Evolutionary conservation across 129 eudicot species (phyloP), one percentile per base, ranked within the genome.

Genomic region (Flaveria sonorensis): DNA sequence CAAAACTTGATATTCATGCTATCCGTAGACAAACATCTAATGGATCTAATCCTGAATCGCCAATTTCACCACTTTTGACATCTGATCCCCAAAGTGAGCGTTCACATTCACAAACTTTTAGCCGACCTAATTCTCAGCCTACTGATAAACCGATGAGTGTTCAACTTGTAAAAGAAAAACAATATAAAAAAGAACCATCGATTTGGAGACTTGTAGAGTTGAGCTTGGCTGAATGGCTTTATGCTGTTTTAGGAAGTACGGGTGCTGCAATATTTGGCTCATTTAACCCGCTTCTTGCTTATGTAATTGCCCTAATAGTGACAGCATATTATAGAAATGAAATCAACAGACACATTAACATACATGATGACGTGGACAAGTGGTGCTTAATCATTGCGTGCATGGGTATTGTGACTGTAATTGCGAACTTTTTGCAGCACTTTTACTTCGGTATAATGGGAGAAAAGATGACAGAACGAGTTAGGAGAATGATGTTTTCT

Each of bases 391-490:
- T 93, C 69, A 90, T 93, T 66, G 94, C 97, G 4, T 81, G 92
- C 83, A 93, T 93, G 98, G 98, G 97, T 43, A 24, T 93, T 48
- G 98, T 93, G 63, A 93, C 97, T 40, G 92, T 93, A 76, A 80
- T 93, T 50, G 98, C 98, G 8, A 91, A 90, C 76, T 93, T 93
- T 83, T 76, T 93, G 86, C 97, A 90, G 85, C 98, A 93, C 79
- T 93, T 93, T 68, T 93, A 90, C 83, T 93, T 93, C 70, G 98
- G 98, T 51, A 93, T 93, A 68, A 93, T 93, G 98, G 98, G 98
- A 26, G 98, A 93, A 85, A 90, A 91, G 77, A 90, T 93, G 97
- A 93, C 98, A 13, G 97, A 90, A 87, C 88, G 98, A 67, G 97
- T 93, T 68, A 80, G 98, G 77, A 87, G 97, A 84, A 93, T 90